A percentile compares a stretch with the other conserved stretches of the same genome.
phyloP scores from a whole-genome alignment of 2,329 filamentous ascomycete species.

The Annulohypoxylon truncatum region DNA sequence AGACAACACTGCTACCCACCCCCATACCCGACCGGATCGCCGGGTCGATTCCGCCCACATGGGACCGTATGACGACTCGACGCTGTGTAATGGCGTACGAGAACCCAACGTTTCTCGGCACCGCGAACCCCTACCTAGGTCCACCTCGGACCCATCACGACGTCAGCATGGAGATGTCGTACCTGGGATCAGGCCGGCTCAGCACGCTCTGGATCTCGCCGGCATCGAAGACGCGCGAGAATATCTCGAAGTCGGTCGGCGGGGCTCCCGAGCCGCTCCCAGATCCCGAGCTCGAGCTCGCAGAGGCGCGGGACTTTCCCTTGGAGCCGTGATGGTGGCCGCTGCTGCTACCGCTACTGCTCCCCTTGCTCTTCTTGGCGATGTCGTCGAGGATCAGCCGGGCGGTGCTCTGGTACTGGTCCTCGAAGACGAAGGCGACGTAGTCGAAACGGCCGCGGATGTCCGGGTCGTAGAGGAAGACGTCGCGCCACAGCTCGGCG shows the following conservation, averaged over 20 bases:
- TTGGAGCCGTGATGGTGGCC: slow-evolving; percentile 40
- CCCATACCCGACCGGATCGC: slow-evolving; percentile 22
- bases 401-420: slow-evolving; percentile 64
- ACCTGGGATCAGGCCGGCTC: slow-evolving; percentile 65
- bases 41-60: slow-evolving; percentile 42
- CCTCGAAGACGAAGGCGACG: slow-evolving; percentile 74
- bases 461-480: slow-evolving; percentile 71
- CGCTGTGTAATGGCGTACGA: slow-evolving; percentile 47
- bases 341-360: slow-evolving; percentile 37
- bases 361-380: slow-evolving; percentile 60
- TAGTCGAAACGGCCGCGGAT: slow-evolving; percentile 70
- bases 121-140: background rate
- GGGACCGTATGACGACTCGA: slow-evolving; percentile 40
- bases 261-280: slow-evolving; percentile 30
- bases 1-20: background rate
- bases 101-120: slow-evolving; percentile 20
- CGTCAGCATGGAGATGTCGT: slow-evolving; percentile 65
- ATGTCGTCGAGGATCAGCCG: slow-evolving; percentile 66
- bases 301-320: slow-evolving; percentile 48
- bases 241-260: slow-evolving; percentile 64
- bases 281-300: slow-evolving; percentile 49
- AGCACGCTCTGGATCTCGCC: slow-evolving; percentile 63
- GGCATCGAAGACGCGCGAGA: slow-evolving; percentile 63
- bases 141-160: slow-evolving; percentile 28
- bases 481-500: slow-evolving; percentile 73